Percentiles rank a stretch among this genome's conserved stretches.
Conservation (phyloP, 1,284 basidiomycete genomes). For the Tylopilus sp. region DNA sequence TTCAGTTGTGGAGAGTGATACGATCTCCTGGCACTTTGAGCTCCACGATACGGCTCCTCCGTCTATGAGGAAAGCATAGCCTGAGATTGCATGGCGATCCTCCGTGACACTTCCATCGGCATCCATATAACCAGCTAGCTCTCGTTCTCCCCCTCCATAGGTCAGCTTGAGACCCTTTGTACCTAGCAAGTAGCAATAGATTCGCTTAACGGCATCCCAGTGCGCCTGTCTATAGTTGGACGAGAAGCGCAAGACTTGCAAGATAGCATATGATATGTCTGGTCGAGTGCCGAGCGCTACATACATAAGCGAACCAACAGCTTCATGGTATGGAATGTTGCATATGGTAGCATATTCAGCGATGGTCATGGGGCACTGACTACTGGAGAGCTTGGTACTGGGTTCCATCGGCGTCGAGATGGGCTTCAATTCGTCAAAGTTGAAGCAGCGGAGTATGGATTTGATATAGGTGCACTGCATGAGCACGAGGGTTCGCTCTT, state of each 20-base stretch:
- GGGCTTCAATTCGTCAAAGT: background rate
- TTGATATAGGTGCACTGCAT: slow-evolving; percentile 13
- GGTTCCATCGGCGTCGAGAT: slow-evolving; percentile 19
- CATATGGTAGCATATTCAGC: slow-evolving; percentile 1
- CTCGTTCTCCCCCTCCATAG: too few species aligned
- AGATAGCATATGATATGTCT: slow-evolving; percentile 30
- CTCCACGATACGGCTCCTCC: too few species aligned
- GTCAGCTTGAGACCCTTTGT: too few species aligned
- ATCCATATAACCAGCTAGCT: too few species aligned
- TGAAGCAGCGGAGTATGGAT: slow-evolving; percentile 18
- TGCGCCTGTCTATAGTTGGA: background rate
- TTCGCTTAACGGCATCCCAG: too few species aligned
- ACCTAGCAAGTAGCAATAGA: too few species aligned
- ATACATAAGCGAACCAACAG: background rate
- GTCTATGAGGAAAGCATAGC: too few species aligned
- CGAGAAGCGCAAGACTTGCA: background rate
- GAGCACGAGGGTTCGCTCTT: slow-evolving; percentile 17
- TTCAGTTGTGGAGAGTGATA: too few species aligned
- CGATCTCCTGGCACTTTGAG: too few species aligned
- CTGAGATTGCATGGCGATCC: too few species aligned
- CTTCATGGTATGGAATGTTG: background rate
- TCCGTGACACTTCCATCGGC: too few species aligned
- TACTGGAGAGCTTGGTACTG: slow-evolving; percentile 11
- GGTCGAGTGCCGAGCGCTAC: slow-evolving; percentile 26
- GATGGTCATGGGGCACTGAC: background rate